Evolutionary conservation across 495 filamentous ascomycete genomes (phyloP).

Genomic region (Antarctomyces pellizariae): DNA sequence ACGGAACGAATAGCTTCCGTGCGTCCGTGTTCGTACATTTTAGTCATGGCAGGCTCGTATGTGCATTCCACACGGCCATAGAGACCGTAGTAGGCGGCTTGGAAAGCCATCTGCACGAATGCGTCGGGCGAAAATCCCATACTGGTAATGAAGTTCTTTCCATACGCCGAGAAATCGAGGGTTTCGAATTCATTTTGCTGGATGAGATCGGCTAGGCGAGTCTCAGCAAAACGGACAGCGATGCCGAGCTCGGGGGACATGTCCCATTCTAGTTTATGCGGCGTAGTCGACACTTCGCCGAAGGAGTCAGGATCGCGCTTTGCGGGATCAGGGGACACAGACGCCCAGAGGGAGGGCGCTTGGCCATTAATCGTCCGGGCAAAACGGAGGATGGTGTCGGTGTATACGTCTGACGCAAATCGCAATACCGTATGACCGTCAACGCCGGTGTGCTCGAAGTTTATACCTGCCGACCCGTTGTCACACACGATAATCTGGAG

Average conservation of each 20-base stretch:
- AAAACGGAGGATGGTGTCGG: conserved; percentile 92
- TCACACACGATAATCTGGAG: conserved; percentile 98
- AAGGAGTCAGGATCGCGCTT: conserved; percentile 89
- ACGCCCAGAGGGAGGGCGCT: conserved; percentile 79
- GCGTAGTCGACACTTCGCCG: conserved; percentile 82
- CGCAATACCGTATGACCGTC: conserved; percentile 93
- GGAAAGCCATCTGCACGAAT: conserved; percentile 98
- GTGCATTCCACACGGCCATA: conserved; percentile 86
- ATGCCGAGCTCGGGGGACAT: conserved; percentile 83
- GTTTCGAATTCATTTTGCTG: conserved; percentile 92
- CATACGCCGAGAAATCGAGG: conserved; percentile 70
- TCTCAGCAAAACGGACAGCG: conserved; percentile 86
- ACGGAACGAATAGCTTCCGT: conserved; percentile 87
- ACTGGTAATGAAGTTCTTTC: conserved; percentile 93
- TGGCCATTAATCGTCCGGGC: conserved; percentile 90
- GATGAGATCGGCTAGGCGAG: conserved; percentile 79
- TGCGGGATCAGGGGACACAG: conserved; percentile 70
- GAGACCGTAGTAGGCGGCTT: conserved; percentile 93
- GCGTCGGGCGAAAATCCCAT: conserved; percentile 95
- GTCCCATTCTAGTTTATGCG: conserved; percentile 94
- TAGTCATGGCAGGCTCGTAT: conserved; percentile 98
- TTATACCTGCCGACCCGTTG: conserved; percentile 94
- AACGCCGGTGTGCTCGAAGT: conserved; percentile 96
- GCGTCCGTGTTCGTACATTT: conserved; percentile 73
- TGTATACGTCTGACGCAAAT: conserved; percentile 91